Conservation (phyloP, 768 basidiomycete species). For the Kwoniella newhampshirensis region DNA sequence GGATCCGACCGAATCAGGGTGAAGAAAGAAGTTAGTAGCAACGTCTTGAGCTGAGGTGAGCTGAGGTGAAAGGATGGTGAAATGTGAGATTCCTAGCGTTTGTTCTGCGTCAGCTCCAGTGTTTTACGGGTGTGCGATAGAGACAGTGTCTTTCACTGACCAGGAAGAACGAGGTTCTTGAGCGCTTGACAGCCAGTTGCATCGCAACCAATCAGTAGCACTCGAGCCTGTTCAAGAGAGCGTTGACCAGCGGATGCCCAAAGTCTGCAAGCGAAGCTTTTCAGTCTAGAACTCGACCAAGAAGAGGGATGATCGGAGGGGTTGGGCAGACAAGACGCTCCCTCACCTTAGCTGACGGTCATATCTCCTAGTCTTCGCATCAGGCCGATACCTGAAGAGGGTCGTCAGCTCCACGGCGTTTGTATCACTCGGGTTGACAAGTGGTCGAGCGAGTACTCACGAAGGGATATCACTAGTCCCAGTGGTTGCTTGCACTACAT, state of each 20-base stretch:
- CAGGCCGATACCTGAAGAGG: constrained; percentile 63
- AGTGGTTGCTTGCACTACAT: constrained; percentile 40
- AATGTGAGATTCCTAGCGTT: constrained; percentile 74
- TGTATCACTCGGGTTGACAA: neutral
- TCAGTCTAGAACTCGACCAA: no score
- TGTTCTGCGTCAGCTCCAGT: neutral
- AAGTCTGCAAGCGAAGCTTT: constrained; percentile 60
- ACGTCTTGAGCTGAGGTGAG: constrained; percentile 70
- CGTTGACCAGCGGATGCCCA: constrained; percentile 92
- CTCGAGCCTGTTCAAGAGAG: constrained; percentile 77
- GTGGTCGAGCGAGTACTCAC: constrained; percentile 25
- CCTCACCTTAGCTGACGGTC: constrained; percentile 90
- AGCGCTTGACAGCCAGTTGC: constrained; percentile 85
- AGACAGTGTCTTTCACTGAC: constrained; percentile 21
- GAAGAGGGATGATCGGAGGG: no score
- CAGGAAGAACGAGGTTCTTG: constrained; percentile 95
- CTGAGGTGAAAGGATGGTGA: constrained; percentile 77
- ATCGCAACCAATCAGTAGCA: constrained; percentile 75
- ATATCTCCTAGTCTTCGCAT: constrained; percentile 84
- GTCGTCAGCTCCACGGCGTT: neutral
- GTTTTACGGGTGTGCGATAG: no score
- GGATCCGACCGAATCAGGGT: constrained; percentile 74
- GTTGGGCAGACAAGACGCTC: no score
- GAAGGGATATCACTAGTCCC: constrained; percentile 39
- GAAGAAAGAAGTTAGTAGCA: constrained; percentile 95